phyloP scores from a whole-genome alignment of 2,329 filamentous ascomycete genomes.

The Amauroascus verrucosus region DNA sequence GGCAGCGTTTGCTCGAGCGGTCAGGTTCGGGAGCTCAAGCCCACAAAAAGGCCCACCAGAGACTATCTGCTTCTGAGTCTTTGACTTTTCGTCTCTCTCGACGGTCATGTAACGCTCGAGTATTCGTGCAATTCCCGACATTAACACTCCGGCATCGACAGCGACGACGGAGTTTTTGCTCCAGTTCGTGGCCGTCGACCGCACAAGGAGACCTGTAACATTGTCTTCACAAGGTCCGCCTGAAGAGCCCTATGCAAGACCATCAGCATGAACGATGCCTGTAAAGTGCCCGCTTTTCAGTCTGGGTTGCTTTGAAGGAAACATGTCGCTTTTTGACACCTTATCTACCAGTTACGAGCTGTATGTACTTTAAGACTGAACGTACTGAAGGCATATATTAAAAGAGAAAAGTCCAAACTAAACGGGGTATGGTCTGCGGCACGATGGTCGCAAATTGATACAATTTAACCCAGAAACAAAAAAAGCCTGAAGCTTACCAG shows the following conservation, averaged over 20 bases:
- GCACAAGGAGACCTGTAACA: conserved; percentile 78
- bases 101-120: conserved; percentile 41
- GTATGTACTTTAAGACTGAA: not conserved
- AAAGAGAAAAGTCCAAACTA: not conserved
- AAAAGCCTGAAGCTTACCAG: conserved; percentile 47
- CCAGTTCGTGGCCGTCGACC: conserved; percentile 71
- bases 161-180: conserved; percentile 70
- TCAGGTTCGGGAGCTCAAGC: conserved; percentile 56
- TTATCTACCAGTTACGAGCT: not conserved
- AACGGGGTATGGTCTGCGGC: not conserved
- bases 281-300: conserved; percentile 11
- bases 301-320: conserved; percentile 15
- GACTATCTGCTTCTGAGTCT: conserved; percentile 23
- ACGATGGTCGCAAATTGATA: not conserved
- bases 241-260: conserved; percentile 59
- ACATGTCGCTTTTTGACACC: not conserved
- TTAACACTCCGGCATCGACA: conserved; percentile 86
- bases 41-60: conserved; percentile 68
- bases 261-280: conserved; percentile 15
- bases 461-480: not conserved
- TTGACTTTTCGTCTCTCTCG: conserved; percentile 13
- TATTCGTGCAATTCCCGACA: conserved; percentile 73
- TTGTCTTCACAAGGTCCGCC: conserved; percentile 86
- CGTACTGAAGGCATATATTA: not conserved
- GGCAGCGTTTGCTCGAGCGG: conserved; percentile 65